A percentile compares a stretch with the other conserved stretches of the same genome.
Conservation (phyloP, 805 yeast genomes). For the Ascoidea tarda region DNA sequence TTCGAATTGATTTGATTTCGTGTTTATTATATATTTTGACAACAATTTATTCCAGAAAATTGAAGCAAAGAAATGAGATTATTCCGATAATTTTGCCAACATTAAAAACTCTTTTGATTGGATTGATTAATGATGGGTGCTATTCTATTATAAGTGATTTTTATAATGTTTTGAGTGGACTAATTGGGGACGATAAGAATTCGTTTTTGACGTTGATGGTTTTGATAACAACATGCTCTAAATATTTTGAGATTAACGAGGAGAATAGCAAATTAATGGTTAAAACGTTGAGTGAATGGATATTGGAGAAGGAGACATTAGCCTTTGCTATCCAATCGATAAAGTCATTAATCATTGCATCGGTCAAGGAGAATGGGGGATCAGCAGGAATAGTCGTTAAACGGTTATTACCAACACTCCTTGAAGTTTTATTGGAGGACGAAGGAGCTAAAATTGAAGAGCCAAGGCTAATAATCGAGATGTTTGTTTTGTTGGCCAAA, state of each 20-base stretch:
- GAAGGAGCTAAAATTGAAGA: conserved; percentile 13
- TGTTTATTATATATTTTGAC: conserved; percentile 54
- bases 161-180: conserved; percentile 10
- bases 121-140: conserved; percentile 11
- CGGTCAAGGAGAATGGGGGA: conserved; percentile 11
- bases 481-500: conserved; percentile 31
- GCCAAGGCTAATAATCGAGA: conserved; percentile 31
- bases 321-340: conserved; percentile 45
- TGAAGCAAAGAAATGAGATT: conserved; percentile 21
- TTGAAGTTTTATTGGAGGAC: conserved; percentile 18
- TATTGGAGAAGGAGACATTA: conserved; percentile 21
- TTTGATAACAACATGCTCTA: conserved; percentile 25
- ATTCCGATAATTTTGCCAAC: conserved; percentile 39
- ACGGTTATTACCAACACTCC: conserved; percentile 29
- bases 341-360: conserved; percentile 34
- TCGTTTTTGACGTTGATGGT: conserved; percentile 30
- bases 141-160: neutral
- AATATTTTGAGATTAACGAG: conserved; percentile 18
- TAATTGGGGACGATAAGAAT: conserved; percentile 17
- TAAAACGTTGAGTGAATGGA: conserved; percentile 19
- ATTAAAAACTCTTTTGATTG: conserved; percentile 29
- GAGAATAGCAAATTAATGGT: conserved; percentile 24
- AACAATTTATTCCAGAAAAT: conserved; percentile 32
- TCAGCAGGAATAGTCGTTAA: conserved; percentile 26
- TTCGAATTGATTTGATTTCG: conserved; percentile 56